Evolutionary conservation across 352 stramenopile species (phyloP).

Genomic region (Vaucheria bursata): DNA sequence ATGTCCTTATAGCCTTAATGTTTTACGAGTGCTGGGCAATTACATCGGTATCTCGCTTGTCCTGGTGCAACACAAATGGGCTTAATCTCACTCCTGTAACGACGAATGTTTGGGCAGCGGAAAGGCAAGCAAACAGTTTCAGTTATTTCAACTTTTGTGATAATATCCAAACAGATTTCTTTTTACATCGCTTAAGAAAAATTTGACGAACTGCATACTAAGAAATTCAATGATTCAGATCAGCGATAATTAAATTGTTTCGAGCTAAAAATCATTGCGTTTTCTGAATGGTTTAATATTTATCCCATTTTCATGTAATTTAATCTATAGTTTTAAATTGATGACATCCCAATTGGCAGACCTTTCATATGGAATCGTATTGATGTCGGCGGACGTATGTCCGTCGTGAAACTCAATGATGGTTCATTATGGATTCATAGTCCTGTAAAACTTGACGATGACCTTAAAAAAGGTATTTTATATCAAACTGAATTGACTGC

Average conservation of each 20-base stretch:
- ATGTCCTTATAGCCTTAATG: too few relatives aligned
- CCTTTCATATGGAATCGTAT: constrained; percentile 43
- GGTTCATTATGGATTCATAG: constrained; percentile 40
- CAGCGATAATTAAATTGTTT: not conserved
- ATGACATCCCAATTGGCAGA: not conserved
- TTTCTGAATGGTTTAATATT: not conserved
- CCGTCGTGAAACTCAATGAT: constrained; percentile 20
- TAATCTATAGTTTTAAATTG: not conserved
- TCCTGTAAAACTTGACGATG: constrained; percentile 22
- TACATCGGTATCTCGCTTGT: too few relatives aligned
- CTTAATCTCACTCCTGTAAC: constrained; percentile 14
- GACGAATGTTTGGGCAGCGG: constrained; percentile 25
- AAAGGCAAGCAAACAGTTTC: not conserved
- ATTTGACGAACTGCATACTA: not conserved
- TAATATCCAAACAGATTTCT: not conserved
- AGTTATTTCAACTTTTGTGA: not conserved
- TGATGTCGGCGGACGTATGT: constrained; percentile 33
- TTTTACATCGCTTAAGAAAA: not conserved
- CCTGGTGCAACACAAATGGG: constrained; percentile 17
- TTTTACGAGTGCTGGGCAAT: too few relatives aligned
- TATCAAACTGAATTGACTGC: too few relatives aligned
- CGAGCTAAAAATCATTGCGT: not conserved
- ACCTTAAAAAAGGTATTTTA: not conserved
- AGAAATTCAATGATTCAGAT: not conserved
- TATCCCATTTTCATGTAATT: not conserved